Conservation (phyloP, 169 alveolate genomes). For the Eimeria necatrix region DNA sequence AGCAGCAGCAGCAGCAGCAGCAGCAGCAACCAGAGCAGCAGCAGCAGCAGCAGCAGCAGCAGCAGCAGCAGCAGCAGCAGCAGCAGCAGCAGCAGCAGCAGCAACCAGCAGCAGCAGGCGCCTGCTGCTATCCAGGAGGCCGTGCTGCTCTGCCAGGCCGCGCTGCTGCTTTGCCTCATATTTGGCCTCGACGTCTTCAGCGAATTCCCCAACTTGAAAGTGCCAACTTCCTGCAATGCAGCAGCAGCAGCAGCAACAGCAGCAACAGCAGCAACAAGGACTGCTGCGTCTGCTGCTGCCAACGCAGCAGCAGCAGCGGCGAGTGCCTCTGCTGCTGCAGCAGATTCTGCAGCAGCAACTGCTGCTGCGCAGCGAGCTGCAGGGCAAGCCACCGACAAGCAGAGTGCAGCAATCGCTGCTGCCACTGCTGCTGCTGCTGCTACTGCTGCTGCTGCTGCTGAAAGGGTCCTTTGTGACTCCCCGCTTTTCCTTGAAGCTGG, state of each 20-base stretch:
- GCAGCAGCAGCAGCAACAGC: constrained; percentile 38
- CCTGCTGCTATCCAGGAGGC: constrained; percentile 47
- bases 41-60: too few relatives aligned
- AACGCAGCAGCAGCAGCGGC: too few relatives aligned
- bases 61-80: too few relatives aligned
- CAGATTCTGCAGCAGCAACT: constrained; percentile 32
- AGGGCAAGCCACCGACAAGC: not conserved
- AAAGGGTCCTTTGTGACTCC: not conserved
- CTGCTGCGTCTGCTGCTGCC: too few relatives aligned
- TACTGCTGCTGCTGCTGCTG: not conserved
- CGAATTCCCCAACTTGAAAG: not conserved
- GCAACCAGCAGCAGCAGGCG: too few relatives aligned
- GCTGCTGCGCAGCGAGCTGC: not conserved
- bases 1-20: too few relatives aligned
- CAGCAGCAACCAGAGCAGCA: too few relatives aligned
- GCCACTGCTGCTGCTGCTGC: not conserved
- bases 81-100: too few relatives aligned
- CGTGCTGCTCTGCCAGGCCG: constrained; percentile 61
- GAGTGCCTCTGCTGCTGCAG: too few relatives aligned
- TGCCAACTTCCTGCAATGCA: not conserved
- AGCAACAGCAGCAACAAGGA: not conserved
- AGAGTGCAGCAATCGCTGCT: too few relatives aligned
- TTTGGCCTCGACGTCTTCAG: not conserved
- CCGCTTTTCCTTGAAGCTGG: not conserved
- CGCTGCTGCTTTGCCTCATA: constrained; percentile 32